Conservation (phyloP, 2,329 filamentous ascomycete genomes). For the Cordyceps farinosa region DNA sequence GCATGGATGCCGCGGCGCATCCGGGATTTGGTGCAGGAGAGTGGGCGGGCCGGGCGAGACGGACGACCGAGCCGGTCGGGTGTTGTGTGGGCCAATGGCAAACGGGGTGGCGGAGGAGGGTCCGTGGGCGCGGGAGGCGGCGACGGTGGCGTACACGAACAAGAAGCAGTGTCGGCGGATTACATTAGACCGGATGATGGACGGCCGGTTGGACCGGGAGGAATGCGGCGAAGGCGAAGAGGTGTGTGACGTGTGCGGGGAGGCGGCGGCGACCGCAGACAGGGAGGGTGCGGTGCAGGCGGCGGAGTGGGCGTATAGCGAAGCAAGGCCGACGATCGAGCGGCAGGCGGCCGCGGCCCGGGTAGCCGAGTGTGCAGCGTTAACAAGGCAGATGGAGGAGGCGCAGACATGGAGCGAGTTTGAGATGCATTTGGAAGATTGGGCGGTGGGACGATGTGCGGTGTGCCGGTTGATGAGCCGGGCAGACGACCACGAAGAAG, state of each 20-base stretch:
- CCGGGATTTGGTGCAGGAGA: conserved; percentile 18
- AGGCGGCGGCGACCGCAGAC: background rate
- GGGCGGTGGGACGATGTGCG: background rate
- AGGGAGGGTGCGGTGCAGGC: background rate
- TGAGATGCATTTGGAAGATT: background rate
- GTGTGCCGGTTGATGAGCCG: background rate
- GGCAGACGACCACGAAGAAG: background rate
- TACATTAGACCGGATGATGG: conserved; percentile 14
- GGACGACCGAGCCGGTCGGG: conserved; percentile 12
- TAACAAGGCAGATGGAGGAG: background rate
- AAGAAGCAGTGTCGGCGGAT: too few species aligned
- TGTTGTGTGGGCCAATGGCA: background rate
- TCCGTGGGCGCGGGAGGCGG: background rate
- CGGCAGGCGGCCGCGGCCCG: background rate
- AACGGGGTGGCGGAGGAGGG: too few species aligned
- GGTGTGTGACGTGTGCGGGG: conserved; percentile 11
- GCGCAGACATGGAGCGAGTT: conserved; percentile 2
- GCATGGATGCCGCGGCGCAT: conserved; percentile 16
- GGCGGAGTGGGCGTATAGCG: background rate
- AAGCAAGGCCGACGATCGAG: background rate
- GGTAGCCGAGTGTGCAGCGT: background rate
- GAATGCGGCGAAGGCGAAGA: conserved; percentile 13
- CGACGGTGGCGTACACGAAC: conserved; percentile 3
- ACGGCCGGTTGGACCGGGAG: background rate
- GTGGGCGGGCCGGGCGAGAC: conserved; percentile 18